Conservation (phyloP, 257 asterid species). For the Salvia splendens region DNA sequence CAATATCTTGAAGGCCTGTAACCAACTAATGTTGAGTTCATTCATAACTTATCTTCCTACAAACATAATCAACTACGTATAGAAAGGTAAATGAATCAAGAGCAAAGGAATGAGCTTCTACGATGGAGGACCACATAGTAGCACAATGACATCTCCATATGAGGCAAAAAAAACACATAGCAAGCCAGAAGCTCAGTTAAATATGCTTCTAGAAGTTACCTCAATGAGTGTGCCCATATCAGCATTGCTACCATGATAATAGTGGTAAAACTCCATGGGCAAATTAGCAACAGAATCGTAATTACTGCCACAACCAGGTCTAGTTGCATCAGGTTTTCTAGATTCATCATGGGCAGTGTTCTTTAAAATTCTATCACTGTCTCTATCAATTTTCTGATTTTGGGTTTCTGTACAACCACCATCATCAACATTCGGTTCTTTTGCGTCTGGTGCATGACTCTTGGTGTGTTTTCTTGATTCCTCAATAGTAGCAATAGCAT, state of each 20-base stretch:
- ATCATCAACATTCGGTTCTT: conserved; percentile 33
- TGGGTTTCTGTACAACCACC: conserved; percentile 32
- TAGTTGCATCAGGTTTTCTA: conserved; percentile 35
- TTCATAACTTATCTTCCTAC: conserved; percentile 5
- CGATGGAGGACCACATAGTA: background rate
- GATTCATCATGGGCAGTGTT: conserved; percentile 41
- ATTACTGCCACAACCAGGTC: conserved; percentile 45
- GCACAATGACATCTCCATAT: conserved; percentile 9
- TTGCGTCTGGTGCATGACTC: conserved; percentile 37
- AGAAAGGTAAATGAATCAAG: background rate
- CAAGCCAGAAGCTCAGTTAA: conserved; percentile 12
- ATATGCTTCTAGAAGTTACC: conserved; percentile 43
- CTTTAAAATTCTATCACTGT: conserved; percentile 30
- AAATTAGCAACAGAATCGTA: conserved; percentile 60
- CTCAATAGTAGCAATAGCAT: conserved; percentile 81
- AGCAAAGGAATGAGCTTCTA: conserved; percentile 9
- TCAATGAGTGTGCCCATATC: conserved; percentile 97
- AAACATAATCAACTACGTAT: background rate
- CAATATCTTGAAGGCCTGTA: background rate
- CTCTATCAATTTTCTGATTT: conserved; percentile 40
- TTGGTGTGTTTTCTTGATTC: conserved; percentile 54
- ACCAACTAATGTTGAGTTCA: background rate
- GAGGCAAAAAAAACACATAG: conserved; percentile 19
- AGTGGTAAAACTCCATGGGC: conserved; percentile 94
- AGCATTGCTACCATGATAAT: conserved; percentile 87